Percentiles rank a stretch among this genome's conserved stretches.
These are phyloP conservation scores for Neofusicoccum parvum DNA, from an alignment of 2,329 filamentous ascomycete species.

Conservation along the genomic window DNA sequence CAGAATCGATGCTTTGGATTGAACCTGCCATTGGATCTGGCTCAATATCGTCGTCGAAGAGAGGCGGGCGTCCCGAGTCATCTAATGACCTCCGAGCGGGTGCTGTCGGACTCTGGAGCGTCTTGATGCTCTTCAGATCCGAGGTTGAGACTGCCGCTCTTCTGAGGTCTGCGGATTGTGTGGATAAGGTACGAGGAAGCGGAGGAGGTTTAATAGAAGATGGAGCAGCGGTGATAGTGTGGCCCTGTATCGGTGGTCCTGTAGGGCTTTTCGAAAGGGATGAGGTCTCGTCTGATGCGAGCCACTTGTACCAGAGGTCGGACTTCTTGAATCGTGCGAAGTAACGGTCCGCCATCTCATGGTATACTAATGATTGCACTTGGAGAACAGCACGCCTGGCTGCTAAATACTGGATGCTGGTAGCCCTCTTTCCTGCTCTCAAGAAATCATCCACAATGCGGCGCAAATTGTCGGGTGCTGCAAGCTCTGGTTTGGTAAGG, in stretches of 20 bases:
- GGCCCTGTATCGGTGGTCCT: neutral
- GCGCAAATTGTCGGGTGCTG: conserved; percentile 70
- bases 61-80: conserved; percentile 56
- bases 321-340: conserved; percentile 88
- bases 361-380: conserved; percentile 79
- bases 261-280: conserved; percentile 33
- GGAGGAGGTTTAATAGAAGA: conserved; percentile 36
- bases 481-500: conserved; percentile 77
- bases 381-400: conserved; percentile 80
- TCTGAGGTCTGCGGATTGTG: conserved; percentile 55
- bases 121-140: conserved; percentile 56
- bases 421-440: conserved; percentile 73
- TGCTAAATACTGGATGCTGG: conserved; percentile 76
- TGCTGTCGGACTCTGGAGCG: conserved; percentile 47
- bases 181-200: conserved; percentile 52
- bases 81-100: conserved; percentile 71
- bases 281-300: conserved; percentile 77
- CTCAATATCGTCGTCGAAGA: conserved; percentile 83
- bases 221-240: neutral
- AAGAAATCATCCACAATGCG: conserved; percentile 76
- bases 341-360: conserved; percentile 79
- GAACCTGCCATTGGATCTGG: conserved; percentile 76
- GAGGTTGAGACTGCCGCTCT: conserved; percentile 63
- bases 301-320: conserved; percentile 93
- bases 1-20: conserved; percentile 76